These are phyloP conservation scores for Russula brevipes DNA, from an alignment of 768 basidiomycete genomes.

Conservation along the genomic window DNA sequence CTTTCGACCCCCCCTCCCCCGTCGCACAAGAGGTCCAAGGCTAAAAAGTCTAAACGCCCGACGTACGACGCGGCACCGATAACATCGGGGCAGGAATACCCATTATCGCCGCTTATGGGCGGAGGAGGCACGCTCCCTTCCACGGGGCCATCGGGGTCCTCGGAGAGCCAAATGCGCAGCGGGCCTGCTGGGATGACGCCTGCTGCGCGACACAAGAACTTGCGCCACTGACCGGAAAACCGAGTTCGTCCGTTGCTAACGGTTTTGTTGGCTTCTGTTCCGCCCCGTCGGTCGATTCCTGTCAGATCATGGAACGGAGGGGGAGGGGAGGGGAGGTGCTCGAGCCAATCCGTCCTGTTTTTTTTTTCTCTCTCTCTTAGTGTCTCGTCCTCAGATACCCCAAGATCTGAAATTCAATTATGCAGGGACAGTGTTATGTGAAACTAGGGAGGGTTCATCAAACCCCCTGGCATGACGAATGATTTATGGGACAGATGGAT, in stretches of 20 bases:
- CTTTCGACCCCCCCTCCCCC: slow-evolving; percentile 24
- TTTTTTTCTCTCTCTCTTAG: not conserved
- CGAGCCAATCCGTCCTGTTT: too few species aligned
- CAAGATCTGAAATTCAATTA: not conserved
- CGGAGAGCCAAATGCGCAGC: not conserved
- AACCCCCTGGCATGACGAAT: not conserved
- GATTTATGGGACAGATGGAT: not conserved
- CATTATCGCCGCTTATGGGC: slow-evolving; percentile 14
- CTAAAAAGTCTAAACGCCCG: slow-evolving; percentile 10
- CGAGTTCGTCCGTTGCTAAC: not conserved
- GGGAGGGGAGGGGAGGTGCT: not conserved
- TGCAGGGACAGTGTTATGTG: not conserved
- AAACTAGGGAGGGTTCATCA: not conserved
- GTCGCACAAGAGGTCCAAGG: slow-evolving; percentile 8
- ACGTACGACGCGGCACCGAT: slow-evolving; percentile 22
- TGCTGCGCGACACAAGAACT: slow-evolving; percentile 9
- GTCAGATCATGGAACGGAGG: not conserved
- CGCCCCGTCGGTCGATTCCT: not conserved
- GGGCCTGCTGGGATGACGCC: slow-evolving; percentile 23
- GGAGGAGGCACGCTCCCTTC: not conserved
- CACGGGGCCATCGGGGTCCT: slow-evolving; percentile 9
- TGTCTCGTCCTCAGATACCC: not conserved
- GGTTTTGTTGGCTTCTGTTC: not conserved
- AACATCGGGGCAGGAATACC: slow-evolving; percentile 11
- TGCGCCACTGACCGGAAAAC: slow-evolving; percentile 4